phyloP scores from a whole-genome alignment of 495 filamentous ascomycete genomes.

The Paragyromitra xinjiangensis region DNA sequence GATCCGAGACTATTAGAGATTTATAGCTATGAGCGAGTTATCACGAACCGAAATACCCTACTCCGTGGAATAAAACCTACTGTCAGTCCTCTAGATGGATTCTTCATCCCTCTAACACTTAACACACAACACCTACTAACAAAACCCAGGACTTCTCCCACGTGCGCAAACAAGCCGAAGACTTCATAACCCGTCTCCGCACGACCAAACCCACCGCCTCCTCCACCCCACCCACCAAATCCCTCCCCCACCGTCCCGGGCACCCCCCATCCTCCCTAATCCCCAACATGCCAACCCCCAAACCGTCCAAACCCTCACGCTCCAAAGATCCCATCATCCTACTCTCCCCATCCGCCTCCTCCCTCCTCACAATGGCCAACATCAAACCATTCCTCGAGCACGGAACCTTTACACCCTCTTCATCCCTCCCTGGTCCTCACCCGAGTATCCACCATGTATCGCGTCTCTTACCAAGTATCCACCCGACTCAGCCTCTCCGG shows the following conservation, averaged over 20 bases:
- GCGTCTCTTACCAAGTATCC: conserved; percentile 78
- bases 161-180: conserved; percentile 83
- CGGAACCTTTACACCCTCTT: conserved; percentile 78
- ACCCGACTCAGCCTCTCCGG: conserved; percentile 75
- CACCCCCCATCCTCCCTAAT: conserved; percentile 58
- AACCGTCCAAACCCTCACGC: conserved; percentile 58
- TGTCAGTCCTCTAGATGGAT: conserved; percentile 64
- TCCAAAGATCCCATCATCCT: conserved; percentile 93
- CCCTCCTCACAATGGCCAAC: conserved; percentile 96
- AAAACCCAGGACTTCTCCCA: conserved; percentile 85
- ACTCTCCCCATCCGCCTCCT: conserved; percentile 96
- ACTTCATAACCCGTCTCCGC: conserved; percentile 76
- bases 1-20: conserved; percentile 86
- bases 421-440: conserved; percentile 59
- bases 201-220: conserved; percentile 56
- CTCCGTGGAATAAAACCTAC: conserved; percentile 89
- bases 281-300: conserved; percentile 63
- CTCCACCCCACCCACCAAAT: conserved; percentile 58
- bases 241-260: conserved; percentile 59
- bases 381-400: conserved; percentile 93
- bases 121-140: conserved; percentile 43
- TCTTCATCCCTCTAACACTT: neutral
- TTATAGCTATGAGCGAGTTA: conserved; percentile 86
- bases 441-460: conserved; percentile 84
- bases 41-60: conserved; percentile 90